phyloP scores from a whole-genome alignment of 2,329 filamentous ascomycete species.

The Aspergillus ustus region DNA sequence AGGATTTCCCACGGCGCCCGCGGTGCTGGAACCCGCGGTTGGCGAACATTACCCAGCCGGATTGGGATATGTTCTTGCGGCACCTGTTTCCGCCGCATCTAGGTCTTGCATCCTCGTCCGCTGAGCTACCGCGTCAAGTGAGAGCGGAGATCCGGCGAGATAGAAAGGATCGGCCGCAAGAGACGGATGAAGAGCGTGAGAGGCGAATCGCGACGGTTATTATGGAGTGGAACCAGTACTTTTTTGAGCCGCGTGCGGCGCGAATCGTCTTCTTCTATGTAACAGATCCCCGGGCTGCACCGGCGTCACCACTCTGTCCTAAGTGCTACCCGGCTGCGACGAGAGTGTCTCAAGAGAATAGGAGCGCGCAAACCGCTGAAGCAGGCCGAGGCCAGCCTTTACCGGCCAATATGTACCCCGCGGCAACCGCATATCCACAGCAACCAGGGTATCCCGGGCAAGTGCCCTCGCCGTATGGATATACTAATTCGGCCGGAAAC shows the following conservation, averaged over 20 bases:
- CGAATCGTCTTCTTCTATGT: slow-evolving; percentile 42
- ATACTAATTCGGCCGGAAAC: slow-evolving; percentile 21
- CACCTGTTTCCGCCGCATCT: slow-evolving; percentile 48
- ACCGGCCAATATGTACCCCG: slow-evolving; percentile 10
- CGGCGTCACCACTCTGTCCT: slow-evolving; percentile 44
- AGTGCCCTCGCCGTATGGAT: slow-evolving; percentile 19
- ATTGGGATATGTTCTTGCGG: slow-evolving; percentile 50
- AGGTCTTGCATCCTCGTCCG: slow-evolving; percentile 41
- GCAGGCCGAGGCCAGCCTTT: slow-evolving; percentile 15
- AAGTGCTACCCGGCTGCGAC: slow-evolving; percentile 47
- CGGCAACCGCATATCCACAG: slow-evolving; percentile 16
- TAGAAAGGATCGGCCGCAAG: slow-evolving; percentile 47
- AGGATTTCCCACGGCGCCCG: slow-evolving; percentile 48
- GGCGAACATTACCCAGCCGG: slow-evolving; percentile 44
- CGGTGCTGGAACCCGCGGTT: slow-evolving; percentile 44
- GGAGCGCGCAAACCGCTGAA: slow-evolving; percentile 16
- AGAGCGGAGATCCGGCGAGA: slow-evolving; percentile 47
- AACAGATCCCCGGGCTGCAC: slow-evolving; percentile 36
- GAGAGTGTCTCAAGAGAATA: slow-evolving; percentile 30
- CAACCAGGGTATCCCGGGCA: slow-evolving; percentile 14
- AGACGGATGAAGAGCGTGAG: slow-evolving; percentile 46
- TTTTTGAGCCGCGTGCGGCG: slow-evolving; percentile 44
- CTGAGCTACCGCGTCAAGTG: slow-evolving; percentile 42
- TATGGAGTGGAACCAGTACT: slow-evolving; percentile 49
- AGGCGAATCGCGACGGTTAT: slow-evolving; percentile 45